phyloP scores from a whole-genome alignment of 495 filamentous ascomycete species.

The Penicillium ochrochloron region DNA sequence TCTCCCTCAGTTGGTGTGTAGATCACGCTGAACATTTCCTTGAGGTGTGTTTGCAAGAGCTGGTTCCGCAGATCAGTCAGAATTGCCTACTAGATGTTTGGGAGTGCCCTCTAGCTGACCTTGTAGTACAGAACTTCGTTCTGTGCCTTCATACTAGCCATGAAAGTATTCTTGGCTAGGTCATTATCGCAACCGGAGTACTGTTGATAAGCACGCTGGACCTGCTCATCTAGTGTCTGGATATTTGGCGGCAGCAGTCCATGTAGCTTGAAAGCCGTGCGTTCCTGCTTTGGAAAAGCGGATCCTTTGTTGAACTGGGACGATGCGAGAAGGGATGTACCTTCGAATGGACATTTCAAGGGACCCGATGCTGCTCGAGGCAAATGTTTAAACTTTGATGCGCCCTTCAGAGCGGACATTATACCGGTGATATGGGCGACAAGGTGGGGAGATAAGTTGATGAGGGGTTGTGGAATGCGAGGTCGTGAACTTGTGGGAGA shows the following conservation, averaged over 20 bases:
- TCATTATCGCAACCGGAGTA: slow-evolving; percentile 64
- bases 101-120: slow-evolving; percentile 9
- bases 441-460: background rate
- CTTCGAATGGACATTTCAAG: slow-evolving; percentile 57
- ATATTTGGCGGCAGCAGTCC: slow-evolving; percentile 73
- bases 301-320: slow-evolving; percentile 86
- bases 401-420: slow-evolving; percentile 4
- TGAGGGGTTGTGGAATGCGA: background rate
- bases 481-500: background rate
- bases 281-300: slow-evolving; percentile 71
- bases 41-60: slow-evolving; percentile 68
- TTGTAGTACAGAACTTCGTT: slow-evolving; percentile 57
- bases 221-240: slow-evolving; percentile 82
- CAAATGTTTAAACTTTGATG: slow-evolving; percentile 58
- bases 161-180: slow-evolving; percentile 80
- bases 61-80: slow-evolving; percentile 25
- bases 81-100: background rate
- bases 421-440: background rate
- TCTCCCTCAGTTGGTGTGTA: slow-evolving; percentile 93
- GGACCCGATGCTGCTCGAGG: slow-evolving; percentile 67
- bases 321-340: slow-evolving; percentile 65
- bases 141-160: slow-evolving; percentile 79
- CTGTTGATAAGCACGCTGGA: slow-evolving; percentile 78
- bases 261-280: slow-evolving; percentile 68
- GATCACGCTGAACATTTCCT: slow-evolving; percentile 87